These are phyloP conservation scores for Sclerospora graminicola DNA, from an alignment of 352 stramenopile genomes.

Conservation along the genomic window DNA sequence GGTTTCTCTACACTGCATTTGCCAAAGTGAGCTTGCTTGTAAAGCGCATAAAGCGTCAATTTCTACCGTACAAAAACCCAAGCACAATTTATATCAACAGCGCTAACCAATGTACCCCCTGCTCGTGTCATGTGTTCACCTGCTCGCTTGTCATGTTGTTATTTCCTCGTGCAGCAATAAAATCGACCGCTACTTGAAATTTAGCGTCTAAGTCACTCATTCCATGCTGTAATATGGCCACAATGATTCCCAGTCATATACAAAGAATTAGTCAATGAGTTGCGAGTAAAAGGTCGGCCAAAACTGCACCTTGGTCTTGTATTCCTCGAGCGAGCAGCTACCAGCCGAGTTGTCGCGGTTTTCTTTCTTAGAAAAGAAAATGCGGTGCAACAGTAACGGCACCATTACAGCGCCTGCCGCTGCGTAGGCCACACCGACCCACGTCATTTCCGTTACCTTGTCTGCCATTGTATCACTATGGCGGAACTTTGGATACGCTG, in stretches of 20 bases:
- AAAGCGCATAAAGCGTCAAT: slow-evolving; percentile 72
- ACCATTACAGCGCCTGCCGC: slow-evolving; percentile 24
- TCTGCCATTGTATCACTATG: slow-evolving; percentile 9
- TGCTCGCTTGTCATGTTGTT: slow-evolving; percentile 59
- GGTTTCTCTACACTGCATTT: slow-evolving; percentile 44
- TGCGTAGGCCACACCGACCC: slow-evolving; percentile 27
- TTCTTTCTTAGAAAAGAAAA: slow-evolving; percentile 33
- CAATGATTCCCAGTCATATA: slow-evolving; percentile 3
- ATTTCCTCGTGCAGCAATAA: slow-evolving; percentile 29
- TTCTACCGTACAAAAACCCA: slow-evolving; percentile 21
- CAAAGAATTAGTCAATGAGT: neutral
- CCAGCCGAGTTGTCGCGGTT: slow-evolving; percentile 23
- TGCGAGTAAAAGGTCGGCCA: neutral
- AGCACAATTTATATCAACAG: slow-evolving; percentile 7
- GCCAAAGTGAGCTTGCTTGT: slow-evolving; percentile 67
- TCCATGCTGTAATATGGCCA: slow-evolving; percentile 26
- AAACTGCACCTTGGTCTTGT: slow-evolving; percentile 27
- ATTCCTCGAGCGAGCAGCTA: slow-evolving; percentile 38
- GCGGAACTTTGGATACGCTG: neutral
- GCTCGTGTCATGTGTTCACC: slow-evolving; percentile 14
- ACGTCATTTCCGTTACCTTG: slow-evolving; percentile 23
- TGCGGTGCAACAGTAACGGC: slow-evolving; percentile 41
- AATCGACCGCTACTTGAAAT: slow-evolving; percentile 67
- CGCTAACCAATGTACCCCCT: neutral
- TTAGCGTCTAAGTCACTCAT: slow-evolving; percentile 52